Conservation (phyloP, 2,329 filamentous ascomycete species). For the Epichloe sylvatica region DNA sequence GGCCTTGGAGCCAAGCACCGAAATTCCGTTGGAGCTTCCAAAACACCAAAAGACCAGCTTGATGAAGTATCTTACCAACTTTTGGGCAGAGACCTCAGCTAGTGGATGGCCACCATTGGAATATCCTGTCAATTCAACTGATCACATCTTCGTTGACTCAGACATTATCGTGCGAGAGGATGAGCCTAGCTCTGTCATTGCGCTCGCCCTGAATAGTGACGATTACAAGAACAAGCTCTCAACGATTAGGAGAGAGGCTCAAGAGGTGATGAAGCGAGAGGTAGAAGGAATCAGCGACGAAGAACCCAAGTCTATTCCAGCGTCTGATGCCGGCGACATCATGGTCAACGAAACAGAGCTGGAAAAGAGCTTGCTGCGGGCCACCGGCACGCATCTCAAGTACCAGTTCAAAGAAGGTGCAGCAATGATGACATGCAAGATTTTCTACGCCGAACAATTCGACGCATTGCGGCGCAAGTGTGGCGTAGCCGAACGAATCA, state of each 20-base stretch:
- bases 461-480: conserved; percentile 88
- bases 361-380: conserved; percentile 70
- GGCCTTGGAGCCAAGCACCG: conserved; percentile 45
- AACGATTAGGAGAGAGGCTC: conserved; percentile 43
- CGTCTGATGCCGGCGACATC: conserved; percentile 24
- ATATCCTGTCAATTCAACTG: conserved; percentile 74
- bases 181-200: conserved; percentile 91
- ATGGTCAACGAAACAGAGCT: conserved; percentile 54
- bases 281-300: conserved; percentile 17
- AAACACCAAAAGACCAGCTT: conserved; percentile 88
- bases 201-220: conserved; percentile 74
- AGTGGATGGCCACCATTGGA: conserved; percentile 88
- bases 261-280: conserved; percentile 27
- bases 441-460: conserved; percentile 97
- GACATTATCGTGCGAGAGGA: conserved; percentile 96
- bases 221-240: conserved; percentile 75
- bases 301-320: conserved; percentile 17
- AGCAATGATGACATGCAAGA: conserved; percentile 95
- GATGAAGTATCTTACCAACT: conserved; percentile 91
- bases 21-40: conserved; percentile 59
- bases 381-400: conserved; percentile 83
- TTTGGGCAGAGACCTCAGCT: conserved; percentile 95
- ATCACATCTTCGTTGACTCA: conserved; percentile 93
- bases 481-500: conserved; percentile 81
- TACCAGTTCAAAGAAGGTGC: conserved; percentile 90